Conservation (phyloP, 495 filamentous ascomycete genomes). For the Neurospora sp. region DNA sequence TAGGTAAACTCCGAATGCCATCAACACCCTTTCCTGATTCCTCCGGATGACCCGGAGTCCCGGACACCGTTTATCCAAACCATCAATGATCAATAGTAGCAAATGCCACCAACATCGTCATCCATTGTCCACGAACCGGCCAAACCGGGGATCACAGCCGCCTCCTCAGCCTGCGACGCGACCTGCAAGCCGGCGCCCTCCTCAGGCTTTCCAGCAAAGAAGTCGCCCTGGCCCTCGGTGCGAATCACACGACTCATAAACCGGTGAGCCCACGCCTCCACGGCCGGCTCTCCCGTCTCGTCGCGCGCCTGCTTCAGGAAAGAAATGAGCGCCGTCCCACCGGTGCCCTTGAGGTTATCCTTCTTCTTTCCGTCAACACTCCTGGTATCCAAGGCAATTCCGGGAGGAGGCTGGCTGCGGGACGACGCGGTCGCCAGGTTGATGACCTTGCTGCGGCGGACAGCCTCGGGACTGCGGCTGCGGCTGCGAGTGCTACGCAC, state of each 20-base stretch:
- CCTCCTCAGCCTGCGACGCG: constrained; percentile 41
- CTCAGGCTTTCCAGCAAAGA: constrained; percentile 53
- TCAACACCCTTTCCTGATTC: not conserved
- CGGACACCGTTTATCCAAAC: not conserved
- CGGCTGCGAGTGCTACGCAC: constrained; percentile 36
- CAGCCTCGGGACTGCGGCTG: constrained; percentile 33
- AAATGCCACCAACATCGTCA: constrained; percentile 56
- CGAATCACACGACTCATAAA: constrained; percentile 51
- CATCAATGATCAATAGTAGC: constrained; percentile 27
- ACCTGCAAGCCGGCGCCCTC: constrained; percentile 13
- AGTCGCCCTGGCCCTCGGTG: constrained; percentile 36
- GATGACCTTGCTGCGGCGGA: constrained; percentile 34
- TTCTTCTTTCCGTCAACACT: constrained; percentile 20
- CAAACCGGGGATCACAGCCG: constrained; percentile 60
- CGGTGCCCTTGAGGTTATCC: constrained; percentile 73
- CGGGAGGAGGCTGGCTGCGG: constrained; percentile 28
- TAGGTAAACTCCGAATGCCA: not conserved
- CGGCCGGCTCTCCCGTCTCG: constrained; percentile 87
- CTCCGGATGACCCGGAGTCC: not conserved
- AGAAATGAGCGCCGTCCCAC: constrained; percentile 83
- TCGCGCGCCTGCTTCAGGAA: constrained; percentile 93
- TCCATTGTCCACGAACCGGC: constrained; percentile 80
- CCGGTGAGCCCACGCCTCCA: constrained; percentile 70
- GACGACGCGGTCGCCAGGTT: constrained; percentile 62
- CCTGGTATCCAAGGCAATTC: constrained; percentile 21